Conservation (phyloP, 257 asterid species). For the Marsdenia floribunda region DNA sequence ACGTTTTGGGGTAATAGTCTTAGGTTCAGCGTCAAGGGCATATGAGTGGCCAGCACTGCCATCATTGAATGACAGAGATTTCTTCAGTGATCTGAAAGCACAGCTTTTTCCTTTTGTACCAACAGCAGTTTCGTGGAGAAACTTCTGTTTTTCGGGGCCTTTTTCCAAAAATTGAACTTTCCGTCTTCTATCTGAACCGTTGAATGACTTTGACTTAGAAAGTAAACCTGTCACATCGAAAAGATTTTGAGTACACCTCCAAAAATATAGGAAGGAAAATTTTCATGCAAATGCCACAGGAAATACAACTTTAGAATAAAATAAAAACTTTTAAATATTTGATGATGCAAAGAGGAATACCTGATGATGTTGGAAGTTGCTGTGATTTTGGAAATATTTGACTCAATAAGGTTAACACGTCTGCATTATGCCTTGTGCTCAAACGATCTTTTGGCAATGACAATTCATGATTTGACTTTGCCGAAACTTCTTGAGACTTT, state of each 20-base stretch:
- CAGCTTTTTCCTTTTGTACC: background rate
- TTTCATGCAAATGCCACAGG: background rate
- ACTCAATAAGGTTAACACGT: background rate
- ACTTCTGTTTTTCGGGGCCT: background rate
- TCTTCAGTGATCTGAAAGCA: conserved; percentile 5
- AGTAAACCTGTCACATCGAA: conserved; percentile 12
- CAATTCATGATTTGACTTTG: conserved; percentile 1
- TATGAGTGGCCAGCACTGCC: conserved; percentile 7
- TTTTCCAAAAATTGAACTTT: conserved; percentile 13
- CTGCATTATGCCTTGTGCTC: background rate
- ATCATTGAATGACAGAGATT: conserved; percentile 16
- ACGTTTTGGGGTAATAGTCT: conserved; percentile 10
- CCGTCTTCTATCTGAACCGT: conserved; percentile 2
- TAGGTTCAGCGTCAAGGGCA: background rate
- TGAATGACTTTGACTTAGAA: conserved; percentile 18
- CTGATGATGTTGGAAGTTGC: background rate
- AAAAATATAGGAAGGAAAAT: background rate
- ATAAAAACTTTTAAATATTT: background rate
- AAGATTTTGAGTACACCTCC: background rate
- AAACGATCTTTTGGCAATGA: background rate
- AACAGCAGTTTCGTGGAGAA: background rate
- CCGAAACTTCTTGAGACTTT: background rate
- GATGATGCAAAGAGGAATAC: conserved; percentile 4
- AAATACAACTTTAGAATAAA: too few species aligned
- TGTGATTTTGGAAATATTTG: background rate